Conservation (phyloP, 2,329 filamentous ascomycete genomes). For the Monilinia fructicola region DNA sequence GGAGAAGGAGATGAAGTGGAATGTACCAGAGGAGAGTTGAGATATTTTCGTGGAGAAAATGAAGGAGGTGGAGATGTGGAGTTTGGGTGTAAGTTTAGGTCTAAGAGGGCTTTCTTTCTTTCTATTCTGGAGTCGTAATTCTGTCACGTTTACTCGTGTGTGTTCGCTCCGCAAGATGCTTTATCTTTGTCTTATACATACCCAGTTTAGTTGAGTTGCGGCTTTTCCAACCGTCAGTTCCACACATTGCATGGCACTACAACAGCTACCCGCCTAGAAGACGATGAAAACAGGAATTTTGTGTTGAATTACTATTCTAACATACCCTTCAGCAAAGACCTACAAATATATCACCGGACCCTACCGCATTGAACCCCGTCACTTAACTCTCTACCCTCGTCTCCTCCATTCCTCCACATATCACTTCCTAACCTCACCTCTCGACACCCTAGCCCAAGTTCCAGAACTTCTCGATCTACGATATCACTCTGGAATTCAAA, state of each 20-base stretch:
- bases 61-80: not conserved
- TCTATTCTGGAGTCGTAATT: not conserved
- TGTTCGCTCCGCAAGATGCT: not conserved
- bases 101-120: not conserved
- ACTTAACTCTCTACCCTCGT: not conserved
- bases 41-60: not conserved
- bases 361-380: not conserved
- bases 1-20: not conserved
- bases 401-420: not conserved
- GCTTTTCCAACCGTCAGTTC: not conserved
- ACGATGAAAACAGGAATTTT: too few relatives aligned
- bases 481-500: not conserved
- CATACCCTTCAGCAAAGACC: constrained; percentile 5
- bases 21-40: constrained; percentile 15
- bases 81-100: not conserved
- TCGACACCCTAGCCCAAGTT: not conserved
- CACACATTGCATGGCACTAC: too few relatives aligned
- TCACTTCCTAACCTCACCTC: constrained; percentile 8
- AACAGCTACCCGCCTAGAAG: too few relatives aligned
- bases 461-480: not conserved
- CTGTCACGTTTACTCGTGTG: not conserved
- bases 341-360: not conserved
- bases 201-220: not conserved
- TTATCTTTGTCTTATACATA: not conserved
- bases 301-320: not conserved